A percentile compares a stretch with the other conserved stretches of the same genome.
phyloP scores from a whole-genome alignment of 2,329 filamentous ascomycete species.

The Hirsutella rhossiliensis region DNA sequence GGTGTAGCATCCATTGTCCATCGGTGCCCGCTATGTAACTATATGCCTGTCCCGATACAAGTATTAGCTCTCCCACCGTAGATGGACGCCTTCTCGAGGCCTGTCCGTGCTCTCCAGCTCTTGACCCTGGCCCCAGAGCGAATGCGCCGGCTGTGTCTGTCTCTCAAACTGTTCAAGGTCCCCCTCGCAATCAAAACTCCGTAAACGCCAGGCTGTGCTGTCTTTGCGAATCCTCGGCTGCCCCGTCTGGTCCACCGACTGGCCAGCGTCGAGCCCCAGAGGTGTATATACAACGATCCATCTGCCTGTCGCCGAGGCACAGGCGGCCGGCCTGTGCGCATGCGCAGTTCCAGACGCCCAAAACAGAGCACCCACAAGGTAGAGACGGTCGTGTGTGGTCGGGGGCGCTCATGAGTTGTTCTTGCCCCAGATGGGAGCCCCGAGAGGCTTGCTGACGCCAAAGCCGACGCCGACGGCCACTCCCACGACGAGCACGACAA shows the following conservation, averaged over 20 bases:
- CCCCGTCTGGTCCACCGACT: not conserved
- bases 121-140: not conserved
- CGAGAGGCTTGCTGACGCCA: constrained; percentile 48
- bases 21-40: not conserved
- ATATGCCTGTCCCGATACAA: not conserved
- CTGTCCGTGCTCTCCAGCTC: not conserved
- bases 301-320: not conserved
- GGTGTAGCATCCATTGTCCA: not conserved
- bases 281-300: not conserved
- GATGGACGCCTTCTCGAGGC: not conserved
- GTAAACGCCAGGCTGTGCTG: constrained; percentile 4
- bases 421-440: constrained; percentile 44
- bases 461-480: constrained; percentile 44
- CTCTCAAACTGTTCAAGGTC: not conserved
- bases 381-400: not conserved
- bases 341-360: not conserved
- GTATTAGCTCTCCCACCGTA: not conserved
- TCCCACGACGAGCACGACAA: constrained; percentile 39
- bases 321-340: not conserved
- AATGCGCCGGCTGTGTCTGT: not conserved
- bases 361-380: not conserved
- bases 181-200: constrained; percentile 1
- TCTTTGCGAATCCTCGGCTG: not conserved
- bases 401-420: not conserved
- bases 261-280: not conserved